Percentiles rank a stretch among this genome's conserved stretches.
phyloP scores from a whole-genome alignment of 1,284 basidiomycete species.

The Ceratobasidium sp. region DNA sequence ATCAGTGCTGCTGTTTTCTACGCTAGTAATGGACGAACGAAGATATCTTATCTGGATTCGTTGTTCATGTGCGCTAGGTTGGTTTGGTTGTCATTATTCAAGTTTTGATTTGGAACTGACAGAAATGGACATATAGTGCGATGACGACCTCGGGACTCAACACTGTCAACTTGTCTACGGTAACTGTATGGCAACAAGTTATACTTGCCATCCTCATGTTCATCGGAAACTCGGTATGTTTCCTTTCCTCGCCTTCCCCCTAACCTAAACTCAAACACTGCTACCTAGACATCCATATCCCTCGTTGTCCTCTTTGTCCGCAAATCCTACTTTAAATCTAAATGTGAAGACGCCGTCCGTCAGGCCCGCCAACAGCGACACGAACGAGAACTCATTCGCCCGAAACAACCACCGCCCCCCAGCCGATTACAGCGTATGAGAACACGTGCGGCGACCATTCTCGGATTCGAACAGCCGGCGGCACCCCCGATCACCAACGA shows the following conservation, averaged over 20 bases:
- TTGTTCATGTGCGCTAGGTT: conserved; percentile 44
- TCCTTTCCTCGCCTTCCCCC: not conserved
- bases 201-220: conserved; percentile 41
- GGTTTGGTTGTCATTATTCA: not conserved
- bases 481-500: not conserved
- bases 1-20: conserved; percentile 44
- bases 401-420: not conserved
- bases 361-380: conserved; percentile 35
- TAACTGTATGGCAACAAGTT: conserved; percentile 38
- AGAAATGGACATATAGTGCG: conserved; percentile 5
- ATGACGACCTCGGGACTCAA: conserved; percentile 40
- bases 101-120: not conserved
- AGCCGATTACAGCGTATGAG: conserved; percentile 16
- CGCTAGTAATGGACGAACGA: conserved; percentile 42
- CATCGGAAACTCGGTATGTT: conserved; percentile 42
- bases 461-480: conserved; percentile 11
- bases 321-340: conserved; percentile 36
- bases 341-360: conserved; percentile 36
- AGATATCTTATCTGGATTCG: conserved; percentile 34
- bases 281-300: conserved; percentile 25
- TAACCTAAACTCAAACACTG: not conserved
- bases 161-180: conserved; percentile 35
- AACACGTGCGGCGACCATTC: conserved; percentile 32
- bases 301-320: conserved; percentile 31
- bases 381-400: conserved; percentile 13